Evolutionary conservation across 2,329 filamentous ascomycete species (phyloP), one percentile per base, ranked within the genome.

Genomic region (Neofusicoccum kwambonambiense): DNA sequence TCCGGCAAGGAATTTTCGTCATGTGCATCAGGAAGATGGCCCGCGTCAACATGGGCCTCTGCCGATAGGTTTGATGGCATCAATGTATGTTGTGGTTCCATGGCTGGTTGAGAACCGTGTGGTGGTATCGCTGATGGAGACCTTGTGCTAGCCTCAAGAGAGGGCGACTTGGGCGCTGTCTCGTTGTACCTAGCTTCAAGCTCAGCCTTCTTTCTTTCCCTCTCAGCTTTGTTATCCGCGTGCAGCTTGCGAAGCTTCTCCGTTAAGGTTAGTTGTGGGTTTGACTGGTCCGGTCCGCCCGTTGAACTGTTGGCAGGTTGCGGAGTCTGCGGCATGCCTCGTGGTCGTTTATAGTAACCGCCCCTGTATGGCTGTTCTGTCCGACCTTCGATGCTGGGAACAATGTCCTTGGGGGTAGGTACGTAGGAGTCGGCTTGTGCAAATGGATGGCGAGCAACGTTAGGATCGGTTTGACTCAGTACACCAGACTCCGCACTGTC

Each of bases 41-140:
- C 41, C 44, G 12, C 22, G n/a, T 45, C 15, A 3, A 22, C 39
- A 27, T 39, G 56, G 27, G 56, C 6, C 31, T 60, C 56, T 12
- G 56, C 56, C 42, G 56, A 45, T 9, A 60, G 56, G 13, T 47
- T 60, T 7, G 56, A 47, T 3, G 56, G 56, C 17, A 60, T 60
- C 11, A 60, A n/a, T 2, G 56, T 60, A n/a, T 47, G 27, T 15
- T 47, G 56, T 6, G 56, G 56, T 31, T 60, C 56, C 56, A 60
- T 60, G 11, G 13, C 8, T 5, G 44, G 13, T 37, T 49, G 56
- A 0, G 58, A 9, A 42, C 19, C 35, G 34, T 62, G 35, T 27
- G 58, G 35, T 3, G 58, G 58, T 19, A 62, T 51, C n/a, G 19
- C 45, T 31, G 58, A 62, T 13, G 58, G 58, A 1, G 58, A 62